Base-by-base conservation (phyloP, 2,329 filamentous ascomycete species). In the Ascosphaera pollenicola region DNA sequence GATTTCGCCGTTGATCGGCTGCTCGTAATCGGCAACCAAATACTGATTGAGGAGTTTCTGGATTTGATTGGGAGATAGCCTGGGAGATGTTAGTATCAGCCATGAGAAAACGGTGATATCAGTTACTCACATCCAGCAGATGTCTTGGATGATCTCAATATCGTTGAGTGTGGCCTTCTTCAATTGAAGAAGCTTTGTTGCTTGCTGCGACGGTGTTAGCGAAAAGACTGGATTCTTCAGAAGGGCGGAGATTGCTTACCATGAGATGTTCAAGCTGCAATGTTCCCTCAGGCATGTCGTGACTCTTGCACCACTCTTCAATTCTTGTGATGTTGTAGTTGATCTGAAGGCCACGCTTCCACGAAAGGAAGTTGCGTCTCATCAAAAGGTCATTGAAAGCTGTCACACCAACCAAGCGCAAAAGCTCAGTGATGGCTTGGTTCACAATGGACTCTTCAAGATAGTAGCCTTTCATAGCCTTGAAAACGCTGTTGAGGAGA, bases 291-390 rank as follows among this genome's bases (percentile, higher is more conserved):
- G 89, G 89, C 87, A 98, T 95, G 50, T 95, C 89, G 57, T 98
- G 91, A 54, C 85, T 93, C 73, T 98, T 98, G 64, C 89, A 98
- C 89, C 89, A 98, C 62, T 98, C 89, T 59, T 98, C 89, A 46
- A 98, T 98, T 42, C 89, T 75, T 17, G 89, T 98, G 58, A 98
- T 98, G 64, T 98, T 98, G 68, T 98, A 98, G 64, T 98, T 98
- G 64, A 98, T 98, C 60, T 98, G 89, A 40, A 98, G 72, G 50
- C 89, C 89, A 58, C 89, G 83, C 68, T 98, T 98, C 89, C 89
- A 98, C 0, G 85, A 94, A 42, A 98, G 71, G 71, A 98, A 98
- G 61, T 95, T 95, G 50, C 89, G 74, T 51, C 89, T 75, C 85
- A 98, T 94, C 48, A 98, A 70, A 45, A 98, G 66, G 56, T 98